phyloP scores from a whole-genome alignment of 2,329 filamentous ascomycete genomes.

The Thelonectria discophora region DNA sequence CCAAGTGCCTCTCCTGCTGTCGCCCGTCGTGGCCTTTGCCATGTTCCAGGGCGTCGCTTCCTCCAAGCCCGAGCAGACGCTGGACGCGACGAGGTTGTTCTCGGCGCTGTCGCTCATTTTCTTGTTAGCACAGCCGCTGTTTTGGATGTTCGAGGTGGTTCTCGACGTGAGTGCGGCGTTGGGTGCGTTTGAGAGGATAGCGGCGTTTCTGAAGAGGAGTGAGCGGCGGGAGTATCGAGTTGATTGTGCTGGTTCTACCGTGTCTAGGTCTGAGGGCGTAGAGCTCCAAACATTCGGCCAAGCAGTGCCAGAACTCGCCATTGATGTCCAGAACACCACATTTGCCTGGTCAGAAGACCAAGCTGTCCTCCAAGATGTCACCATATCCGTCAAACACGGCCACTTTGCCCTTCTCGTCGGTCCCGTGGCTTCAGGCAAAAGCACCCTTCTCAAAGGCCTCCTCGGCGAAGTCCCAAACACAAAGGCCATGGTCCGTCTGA shows the following conservation, averaged over 20 bases:
- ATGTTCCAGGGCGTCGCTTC: conserved; percentile 46
- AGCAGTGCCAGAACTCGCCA: background rate
- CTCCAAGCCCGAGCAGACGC: conserved; percentile 39
- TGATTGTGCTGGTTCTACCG: too few relatives aligned
- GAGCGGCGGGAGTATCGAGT: conserved; percentile 40
- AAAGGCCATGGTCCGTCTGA: conserved; percentile 33
- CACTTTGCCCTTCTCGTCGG: conserved; percentile 53
- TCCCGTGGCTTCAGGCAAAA: conserved; percentile 56
- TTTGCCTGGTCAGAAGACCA: conserved; percentile 49
- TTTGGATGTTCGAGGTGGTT: conserved; percentile 50
- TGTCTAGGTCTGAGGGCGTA: too few relatives aligned
- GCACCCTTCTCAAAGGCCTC: conserved; percentile 53
- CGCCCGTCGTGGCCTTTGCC: conserved; percentile 51
- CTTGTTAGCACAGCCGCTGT: conserved; percentile 50
- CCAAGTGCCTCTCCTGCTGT: conserved; percentile 45
- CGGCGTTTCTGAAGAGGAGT: conserved; percentile 46
- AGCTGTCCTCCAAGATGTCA: conserved; percentile 43
- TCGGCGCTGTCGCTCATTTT: conserved; percentile 53
- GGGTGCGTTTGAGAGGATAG: conserved; percentile 53
- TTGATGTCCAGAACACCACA: conserved; percentile 38
- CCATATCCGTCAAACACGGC: conserved; percentile 44
- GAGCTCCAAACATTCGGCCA: too few relatives aligned
- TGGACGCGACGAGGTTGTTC: conserved; percentile 50
- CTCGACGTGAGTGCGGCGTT: conserved; percentile 49
- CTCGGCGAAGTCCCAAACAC: conserved; percentile 44